Evolutionary conservation across 2,329 filamentous ascomycete genomes (phyloP), one percentile per base, ranked within the genome.

Genomic region (Anisogramma anomala): DNA sequence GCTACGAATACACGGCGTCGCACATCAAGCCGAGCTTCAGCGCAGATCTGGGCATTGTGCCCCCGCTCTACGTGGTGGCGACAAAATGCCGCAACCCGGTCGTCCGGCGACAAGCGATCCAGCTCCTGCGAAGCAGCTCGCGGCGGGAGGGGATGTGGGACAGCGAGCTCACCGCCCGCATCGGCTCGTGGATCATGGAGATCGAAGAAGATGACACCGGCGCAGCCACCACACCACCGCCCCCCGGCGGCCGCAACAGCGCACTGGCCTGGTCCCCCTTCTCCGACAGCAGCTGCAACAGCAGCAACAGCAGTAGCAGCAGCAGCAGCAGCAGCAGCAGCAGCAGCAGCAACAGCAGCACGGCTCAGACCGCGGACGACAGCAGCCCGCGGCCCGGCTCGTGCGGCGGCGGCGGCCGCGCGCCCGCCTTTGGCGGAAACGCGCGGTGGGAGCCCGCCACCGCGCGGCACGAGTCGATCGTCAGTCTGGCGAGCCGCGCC

Each of bases 121-220:
- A 73, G 53, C 56, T 83, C 27, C 58, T 83, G 41, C 65, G 67
- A 37, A 73, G 67, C 49, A 77, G 71, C 51, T 70, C 75, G 6
- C 66, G 77, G 33, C 65, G 77, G 36, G 79, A 83, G 57, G 78
- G 74, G 17, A 77, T 82, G 67, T 83, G 79, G 79, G 78, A 84
- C 51, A 78, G 72, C 50, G 68, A 74, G 48, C 63, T 77, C 45
- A 64, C 67, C 9, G 72, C 72, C 1, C 65, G 65, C 6, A 75
- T 77, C 48, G 68, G 66, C 34, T 63, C 62, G 43, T 77, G 72
- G 71, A 63, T 77, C 27, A 66, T 71, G 54, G 58, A 63, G 7
- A 62, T 76, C 13, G 73, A 77, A 49, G 73, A 77, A 49, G 64
- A 62, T 3, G 59, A 61, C 7, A 2, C 35, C 6, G 47, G 34